Base-by-base conservation (phyloP, 331 rosid species). In the Pyrus hybrid region DNA sequence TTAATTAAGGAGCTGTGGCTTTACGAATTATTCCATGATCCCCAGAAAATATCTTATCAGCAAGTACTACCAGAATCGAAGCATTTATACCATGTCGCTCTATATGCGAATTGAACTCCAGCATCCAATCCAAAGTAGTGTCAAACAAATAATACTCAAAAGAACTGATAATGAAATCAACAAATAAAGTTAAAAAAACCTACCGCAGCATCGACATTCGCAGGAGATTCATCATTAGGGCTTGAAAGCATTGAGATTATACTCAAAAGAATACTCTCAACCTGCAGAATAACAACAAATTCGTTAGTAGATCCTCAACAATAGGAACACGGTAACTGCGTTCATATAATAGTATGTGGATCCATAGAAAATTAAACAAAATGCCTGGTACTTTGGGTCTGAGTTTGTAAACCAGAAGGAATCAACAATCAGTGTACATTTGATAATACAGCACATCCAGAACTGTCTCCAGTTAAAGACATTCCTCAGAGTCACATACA, bases 201-300 rank as follows among this genome's bases (percentile, higher is more conserved):
- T 51, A 82, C 88, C 68, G 87, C 88, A 26, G 88, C 91, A 67
- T 87, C 87, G 20, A 87, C 80, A 57, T 84, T 84, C 37, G 91
- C 88, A 43, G 91, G 88, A 65, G 91, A 87, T 43, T 87, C 88
- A 41, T 87, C 91, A 45, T 85, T 87, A 28, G 91, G 88, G 77
- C 87, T 72, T 26, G 91, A 84, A 60, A 87, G 87, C 91, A 84
- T 87, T 18, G 91, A 87, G 76, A 87, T 85, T 66, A 87, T 80
- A 64, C 91, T 87, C 83, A 85, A 78, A 28, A 80, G 67, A 71
- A 87, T 87, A 74, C 87, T 87, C 85, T 85, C 87, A 49, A 82
- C 88, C 85, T 87, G 79, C 80, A 82, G 10, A 41, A 64, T 26
- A 47, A 70, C 54, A 61, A 51, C 68, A 78, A 43, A 35, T 71